Base-by-base conservation (phyloP, 768 basidiomycete species). In the Pleurotus cornucopiae region DNA sequence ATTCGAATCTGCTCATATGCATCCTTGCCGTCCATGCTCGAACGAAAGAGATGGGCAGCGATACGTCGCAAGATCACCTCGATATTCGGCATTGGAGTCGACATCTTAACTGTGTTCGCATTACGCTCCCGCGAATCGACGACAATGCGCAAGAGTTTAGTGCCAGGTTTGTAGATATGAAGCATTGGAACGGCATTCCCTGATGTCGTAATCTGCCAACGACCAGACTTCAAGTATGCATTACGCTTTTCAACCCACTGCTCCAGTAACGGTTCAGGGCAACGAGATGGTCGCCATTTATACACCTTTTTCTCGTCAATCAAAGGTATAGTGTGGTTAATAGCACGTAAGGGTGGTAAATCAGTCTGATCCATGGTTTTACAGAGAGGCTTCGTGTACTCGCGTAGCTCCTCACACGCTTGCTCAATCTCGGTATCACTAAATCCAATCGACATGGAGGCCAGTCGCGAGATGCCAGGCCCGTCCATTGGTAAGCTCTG, bases 1-100 rank as follows among this genome's bases (percentile, higher is more conserved):
- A 74, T 66, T 0, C 65, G 23, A 0, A 73, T 71, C 48, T 80
- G 77, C 56, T 80, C 73, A 62, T 75, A 80, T 0, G 76, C 73
- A 49, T 71, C 66, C 30, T 70, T 67, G 13, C 69, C 58, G 57
- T 80, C 75, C 4, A 30, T 30, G 9, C 30, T 30, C 9, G 30
- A 30, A 7, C 30, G 30, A 6, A 30, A 30, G 1, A 30, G 9
- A 30, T 30, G 30, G 1, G 30, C 30, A 0, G 30, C 11, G 9
- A 30, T 30, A 11, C 30, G 30, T 1, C 30, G 9, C 30, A 30
- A 30, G 7, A 30, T 30, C 6, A 9, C 30, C 9, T 30, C 30
- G 3, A 30, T 30, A 30, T 30, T 30, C 1, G 30, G 30, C 30
- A 30, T 30, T 0, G 30, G 30, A 6, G 11, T 30, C 1, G 11